Base-by-base conservation (phyloP, 208 protist genomes). In the Lotmaria passim region DNA sequence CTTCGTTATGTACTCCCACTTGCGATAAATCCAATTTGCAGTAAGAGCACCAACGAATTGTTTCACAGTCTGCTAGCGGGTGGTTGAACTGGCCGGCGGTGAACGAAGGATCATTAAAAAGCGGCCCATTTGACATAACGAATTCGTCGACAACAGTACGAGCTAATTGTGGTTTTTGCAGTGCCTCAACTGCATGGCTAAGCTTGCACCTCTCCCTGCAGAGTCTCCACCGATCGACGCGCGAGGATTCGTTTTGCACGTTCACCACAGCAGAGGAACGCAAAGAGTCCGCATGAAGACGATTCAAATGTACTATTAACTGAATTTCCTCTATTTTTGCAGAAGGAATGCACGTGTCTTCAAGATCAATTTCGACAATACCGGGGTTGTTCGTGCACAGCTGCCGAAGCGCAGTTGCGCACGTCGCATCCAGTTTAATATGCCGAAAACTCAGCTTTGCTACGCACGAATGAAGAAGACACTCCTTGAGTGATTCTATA, bases 281-380 rank as follows among this genome's bases (percentile, higher is more conserved):
- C 30, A 67, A 19, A 14, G 71, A 66, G 12, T 70, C 63, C 0
- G 44, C 63, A 30, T 71, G 72, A 0, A 87, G 53, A 17, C 58
- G 73, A 72, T 90, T 90, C 24, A 87, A 53, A 56, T 87, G 69
- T 3, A 81, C 69, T 58, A 80, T 74, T 7, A 79, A 57, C 21
- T 60, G 36, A 59, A 90, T 87, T 43, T 74, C 59, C 34, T 77
- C 62, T 28, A 76, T 41, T 57, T 83, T 48, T 12, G 24, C 58
- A 38, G 76, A 64, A 30, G 78, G 73, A 17, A 90, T 52, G 33
- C 67, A 79, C 4, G 75, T 82, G 1, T 62, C 75, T 10, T 64
- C 62, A 43, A 87, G 43, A 38, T 76, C 31, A 57, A 90, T 64
- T 30, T 65, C 43, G 14, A 77, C 59, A 34, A 90, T 63, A 41